These are phyloP conservation scores for Solidago caesia DNA, from an alignment of 129 eudicot genomes.

Conservation along the genomic window DNA sequence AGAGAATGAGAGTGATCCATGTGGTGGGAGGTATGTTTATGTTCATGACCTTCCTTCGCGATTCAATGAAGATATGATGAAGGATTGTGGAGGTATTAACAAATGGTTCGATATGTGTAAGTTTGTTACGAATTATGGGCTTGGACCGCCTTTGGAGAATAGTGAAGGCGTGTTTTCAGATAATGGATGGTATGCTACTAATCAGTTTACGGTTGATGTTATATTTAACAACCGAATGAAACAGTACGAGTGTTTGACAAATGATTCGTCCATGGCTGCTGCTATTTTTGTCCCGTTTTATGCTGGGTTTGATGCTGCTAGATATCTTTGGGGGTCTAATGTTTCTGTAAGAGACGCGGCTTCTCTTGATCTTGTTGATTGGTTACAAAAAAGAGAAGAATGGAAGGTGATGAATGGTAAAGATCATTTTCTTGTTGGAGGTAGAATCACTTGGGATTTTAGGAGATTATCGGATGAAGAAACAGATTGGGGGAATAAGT, in stretches of 20 bases:
- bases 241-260: slow-evolving; percentile 80
- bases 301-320: slow-evolving; percentile 84
- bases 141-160: slow-evolving; percentile 81
- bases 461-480: slow-evolving; percentile 55
- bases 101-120: slow-evolving; percentile 80
- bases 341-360: slow-evolving; percentile 67
- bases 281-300: slow-evolving; percentile 91
- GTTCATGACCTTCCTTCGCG: slow-evolving; percentile 80
- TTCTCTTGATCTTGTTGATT: slow-evolving; percentile 65
- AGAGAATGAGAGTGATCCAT: slow-evolving; percentile 79
- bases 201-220: slow-evolving; percentile 87
- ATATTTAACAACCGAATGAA: slow-evolving; percentile 78
- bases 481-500: slow-evolving; percentile 90
- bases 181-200: slow-evolving; percentile 78
- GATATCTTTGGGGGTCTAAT: slow-evolving; percentile 87
- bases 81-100: slow-evolving; percentile 67
- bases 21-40: slow-evolving; percentile 82
- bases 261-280: slow-evolving; percentile 77
- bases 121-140: slow-evolving; percentile 62
- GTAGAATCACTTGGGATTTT: slow-evolving; percentile 92
- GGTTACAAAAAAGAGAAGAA: slow-evolving; percentile 70
- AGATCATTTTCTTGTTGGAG: slow-evolving; percentile 94
- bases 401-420: slow-evolving; percentile 78
- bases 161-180: slow-evolving; percentile 67
- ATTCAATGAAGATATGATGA: slow-evolving; percentile 77